phyloP scores from a whole-genome alignment of 2,329 filamentous ascomycete species.

The Xylaria sp. region DNA sequence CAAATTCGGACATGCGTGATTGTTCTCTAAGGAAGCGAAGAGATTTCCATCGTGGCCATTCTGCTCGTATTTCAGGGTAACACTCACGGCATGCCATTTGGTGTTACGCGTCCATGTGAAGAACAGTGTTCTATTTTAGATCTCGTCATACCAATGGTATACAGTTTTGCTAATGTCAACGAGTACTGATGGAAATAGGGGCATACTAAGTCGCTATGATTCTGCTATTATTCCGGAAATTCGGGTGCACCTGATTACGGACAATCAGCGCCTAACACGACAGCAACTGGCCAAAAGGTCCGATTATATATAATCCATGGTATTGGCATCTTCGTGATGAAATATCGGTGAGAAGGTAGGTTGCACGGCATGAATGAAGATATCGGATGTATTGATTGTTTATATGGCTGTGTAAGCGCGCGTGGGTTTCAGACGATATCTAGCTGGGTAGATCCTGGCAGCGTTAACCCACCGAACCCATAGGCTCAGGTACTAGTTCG shows the following conservation, averaged over 20 bases:
- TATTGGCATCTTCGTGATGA: neutral
- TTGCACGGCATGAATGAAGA: neutral
- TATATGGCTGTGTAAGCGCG: neutral
- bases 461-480: neutral
- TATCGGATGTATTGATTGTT: neutral
- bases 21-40: neutral
- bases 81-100: no score
- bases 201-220: no score
- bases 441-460: slow-evolving; percentile 1
- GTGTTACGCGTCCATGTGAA: no score
- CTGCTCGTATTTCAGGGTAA: neutral
- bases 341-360: neutral
- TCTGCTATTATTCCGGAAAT: no score
- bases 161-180: no score
- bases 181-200: no score
- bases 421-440: neutral
- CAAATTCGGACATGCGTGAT: neutral
- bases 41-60: neutral
- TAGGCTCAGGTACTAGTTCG: neutral
- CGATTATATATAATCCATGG: neutral
- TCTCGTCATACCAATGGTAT: no score
- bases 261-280: neutral
- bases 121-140: no score
- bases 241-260: no score
- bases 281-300: neutral